Conservation (phyloP, 768 basidiomycete species). For the Antrodiella citrinella region DNA sequence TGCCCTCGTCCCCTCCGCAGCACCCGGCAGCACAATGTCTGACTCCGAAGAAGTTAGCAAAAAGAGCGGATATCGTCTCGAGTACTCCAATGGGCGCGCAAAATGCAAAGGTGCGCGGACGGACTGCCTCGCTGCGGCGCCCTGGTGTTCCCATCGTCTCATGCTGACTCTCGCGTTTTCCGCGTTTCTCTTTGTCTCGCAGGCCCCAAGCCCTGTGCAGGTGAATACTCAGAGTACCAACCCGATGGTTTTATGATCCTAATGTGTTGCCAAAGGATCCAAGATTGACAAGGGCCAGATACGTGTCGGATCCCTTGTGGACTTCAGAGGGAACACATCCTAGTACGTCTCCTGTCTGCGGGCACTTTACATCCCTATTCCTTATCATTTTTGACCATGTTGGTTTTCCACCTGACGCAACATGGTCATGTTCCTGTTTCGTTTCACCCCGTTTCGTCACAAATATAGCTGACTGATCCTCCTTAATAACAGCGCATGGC, state of each 20-base stretch:
- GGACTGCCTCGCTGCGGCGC: conserved; percentile 1
- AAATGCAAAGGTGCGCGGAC: conserved; percentile 67
- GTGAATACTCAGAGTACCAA: conserved; percentile 30
- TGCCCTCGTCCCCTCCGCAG: too few relatives aligned
- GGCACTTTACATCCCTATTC: neutral
- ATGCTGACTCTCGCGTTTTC: conserved; percentile 20
- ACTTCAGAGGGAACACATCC: conserved; percentile 58
- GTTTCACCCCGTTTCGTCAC: neutral
- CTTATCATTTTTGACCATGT: neutral
- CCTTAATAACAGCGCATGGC: conserved; percentile 52
- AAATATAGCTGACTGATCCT: conserved; percentile 2
- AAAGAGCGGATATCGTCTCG: conserved; percentile 66
- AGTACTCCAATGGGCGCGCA: conserved; percentile 64
- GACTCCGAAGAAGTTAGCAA: conserved; percentile 32
- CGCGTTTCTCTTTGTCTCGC: conserved; percentile 18
- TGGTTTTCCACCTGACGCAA: too few relatives aligned
- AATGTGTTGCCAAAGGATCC: conserved; percentile 42
- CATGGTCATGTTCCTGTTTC: neutral
- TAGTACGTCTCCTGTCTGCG: conserved; percentile 41
- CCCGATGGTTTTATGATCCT: conserved; percentile 8
- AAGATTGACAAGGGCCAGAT: conserved; percentile 64
- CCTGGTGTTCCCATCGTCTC: conserved; percentile 9
- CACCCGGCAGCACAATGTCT: too few relatives aligned
- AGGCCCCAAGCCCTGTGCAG: conserved; percentile 75
- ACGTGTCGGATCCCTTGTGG: conserved; percentile 68